Percentiles rank a stretch among this genome's conserved stretches.
Evolutionary conservation across 176 grass and related monocot genomes (phyloP).

Genomic region (Puccinellia tenuiflora): DNA sequence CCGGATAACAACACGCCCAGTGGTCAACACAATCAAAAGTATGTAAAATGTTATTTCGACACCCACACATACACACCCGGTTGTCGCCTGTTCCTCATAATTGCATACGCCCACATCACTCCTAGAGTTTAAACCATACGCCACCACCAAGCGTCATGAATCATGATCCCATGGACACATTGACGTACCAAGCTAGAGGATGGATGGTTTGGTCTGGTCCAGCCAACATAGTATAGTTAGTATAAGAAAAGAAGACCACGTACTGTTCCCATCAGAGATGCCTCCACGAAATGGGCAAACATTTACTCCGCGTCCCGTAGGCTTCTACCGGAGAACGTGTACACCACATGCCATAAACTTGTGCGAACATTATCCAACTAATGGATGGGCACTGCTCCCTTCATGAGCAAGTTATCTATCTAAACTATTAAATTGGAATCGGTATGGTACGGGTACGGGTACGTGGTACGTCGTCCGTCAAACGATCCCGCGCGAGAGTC

Average conservation of each 20-base stretch:
- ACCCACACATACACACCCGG: no score
- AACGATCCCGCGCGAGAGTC: no score
- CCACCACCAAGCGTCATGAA: background rate
- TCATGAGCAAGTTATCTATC: no score
- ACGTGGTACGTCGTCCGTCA: no score
- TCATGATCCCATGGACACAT: background rate
- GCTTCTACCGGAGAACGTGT: background rate
- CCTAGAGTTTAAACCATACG: background rate
- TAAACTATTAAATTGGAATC: no score
- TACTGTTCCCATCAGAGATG: background rate
- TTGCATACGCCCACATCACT: background rate
- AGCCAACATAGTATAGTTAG: background rate
- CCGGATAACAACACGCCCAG: background rate
- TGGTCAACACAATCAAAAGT: no score
- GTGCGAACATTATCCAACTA: background rate
- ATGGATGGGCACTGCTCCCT: no score
- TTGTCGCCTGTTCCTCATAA: background rate
- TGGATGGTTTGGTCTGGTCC: background rate
- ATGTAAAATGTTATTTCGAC: no score
- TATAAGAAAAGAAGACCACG: background rate
- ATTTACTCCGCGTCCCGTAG: constrained; percentile 1
- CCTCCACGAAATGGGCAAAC: background rate
- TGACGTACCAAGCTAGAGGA: background rate
- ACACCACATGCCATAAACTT: background rate
- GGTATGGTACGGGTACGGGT: no score